Base-by-base conservation (phyloP, 1,284 basidiomycete species). In the Fomitopsis betulina region DNA sequence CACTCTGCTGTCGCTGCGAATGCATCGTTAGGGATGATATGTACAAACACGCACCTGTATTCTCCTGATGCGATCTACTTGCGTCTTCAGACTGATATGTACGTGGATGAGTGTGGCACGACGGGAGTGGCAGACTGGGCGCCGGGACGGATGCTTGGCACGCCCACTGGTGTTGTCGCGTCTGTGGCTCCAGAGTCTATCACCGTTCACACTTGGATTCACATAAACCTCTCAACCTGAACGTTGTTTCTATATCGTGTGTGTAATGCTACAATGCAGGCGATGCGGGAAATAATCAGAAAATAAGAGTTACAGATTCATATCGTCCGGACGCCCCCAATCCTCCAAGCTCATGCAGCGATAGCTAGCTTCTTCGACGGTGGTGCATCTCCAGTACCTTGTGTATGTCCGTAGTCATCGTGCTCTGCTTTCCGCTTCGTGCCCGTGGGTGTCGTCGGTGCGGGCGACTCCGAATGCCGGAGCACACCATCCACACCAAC, bases 371-470 rank as follows among this genome's bases (percentile, higher is more conserved):
- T 68, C 62, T 72, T 72, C 58, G 59, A 59, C 38, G 69, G 71
- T 27, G 69, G 71, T 19, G 60, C 65, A 37, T 59, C 65, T 47
- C 19, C 59, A 50, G 51, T 61, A 53, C 25, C 61, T 54, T 53
- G 56, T 55, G 45, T 55, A 15, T 32, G 19, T 19, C 58, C 35
- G 54, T 53, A 60, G 63, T 78, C 77, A 63, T 77, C 75, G 60
- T 77, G 75, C 57, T 83, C 82, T 67, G 81, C 82, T 79, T 90
- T 90, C 79, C 88, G 87, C 72, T 90, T 90, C 61, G 77, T 77
- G 60, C 85, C 82, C 59, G 71, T 72, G 60, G 77, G 67, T 65
- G 79, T 82, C 65, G 79, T 73, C 53, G 80, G 78, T 37, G 81
- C 77, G 25, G 78, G 79, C 23, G 84, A 82, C 56, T 67, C 68